Evolutionary conservation across 306 rosid genomes (phyloP).

Genomic region (Castanopsis chinensis): DNA sequence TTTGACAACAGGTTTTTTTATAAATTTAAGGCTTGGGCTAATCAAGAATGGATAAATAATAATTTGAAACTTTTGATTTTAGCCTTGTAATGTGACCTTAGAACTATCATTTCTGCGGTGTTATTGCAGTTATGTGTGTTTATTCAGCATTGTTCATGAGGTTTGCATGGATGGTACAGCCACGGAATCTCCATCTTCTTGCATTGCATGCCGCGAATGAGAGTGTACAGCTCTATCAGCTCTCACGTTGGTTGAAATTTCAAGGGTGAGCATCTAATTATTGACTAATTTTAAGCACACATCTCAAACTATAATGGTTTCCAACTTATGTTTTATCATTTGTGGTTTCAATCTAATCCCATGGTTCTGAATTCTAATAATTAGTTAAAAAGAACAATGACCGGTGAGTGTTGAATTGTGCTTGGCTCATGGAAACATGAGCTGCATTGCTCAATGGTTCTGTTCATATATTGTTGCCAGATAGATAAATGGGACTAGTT

Average conservation of each 20-base stretch:
- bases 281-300: neutral
- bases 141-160: constrained; percentile 75
- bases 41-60: neutral
- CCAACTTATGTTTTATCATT: neutral
- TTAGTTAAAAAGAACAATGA: neutral
- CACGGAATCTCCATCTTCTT: constrained; percentile 66
- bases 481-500: too few species aligned
- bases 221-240: constrained; percentile 67
- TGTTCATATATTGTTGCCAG: too few species aligned
- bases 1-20: constrained; percentile 51
- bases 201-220: constrained; percentile 68
- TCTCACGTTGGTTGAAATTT: constrained; percentile 63
- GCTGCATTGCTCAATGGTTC: too few species aligned
- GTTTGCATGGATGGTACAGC: constrained; percentile 80
- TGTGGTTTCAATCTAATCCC: neutral
- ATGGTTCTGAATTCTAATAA: neutral
- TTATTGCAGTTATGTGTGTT: constrained; percentile 64
- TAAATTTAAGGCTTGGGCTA: neutral
- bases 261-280: constrained; percentile 40
- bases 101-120: neutral
- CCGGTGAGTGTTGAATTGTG: too few species aligned
- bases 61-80: neutral
- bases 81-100: neutral
- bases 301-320: neutral
- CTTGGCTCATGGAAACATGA: neutral